These are phyloP conservation scores for Arthromyces matolae DNA, from an alignment of 768 basidiomycete species.

Conservation along the genomic window DNA sequence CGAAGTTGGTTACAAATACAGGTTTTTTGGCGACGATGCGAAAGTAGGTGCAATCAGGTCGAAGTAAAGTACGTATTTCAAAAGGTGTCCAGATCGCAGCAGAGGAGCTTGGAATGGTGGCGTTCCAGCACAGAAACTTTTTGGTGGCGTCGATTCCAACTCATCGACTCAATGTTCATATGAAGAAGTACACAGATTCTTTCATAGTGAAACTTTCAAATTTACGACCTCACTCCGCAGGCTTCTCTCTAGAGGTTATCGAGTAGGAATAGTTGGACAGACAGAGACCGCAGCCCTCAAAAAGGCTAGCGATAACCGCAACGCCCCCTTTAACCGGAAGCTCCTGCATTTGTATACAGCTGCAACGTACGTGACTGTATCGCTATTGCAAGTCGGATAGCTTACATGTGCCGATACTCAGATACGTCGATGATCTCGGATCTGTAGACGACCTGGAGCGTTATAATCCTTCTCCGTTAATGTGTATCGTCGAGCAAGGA, in stretches of 20 bases:
- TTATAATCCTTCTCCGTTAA: constrained; percentile 56
- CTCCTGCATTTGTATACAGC: constrained; percentile 81
- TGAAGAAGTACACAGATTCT: constrained; percentile 57
- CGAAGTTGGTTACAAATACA: constrained; percentile 82
- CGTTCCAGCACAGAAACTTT: constrained; percentile 70
- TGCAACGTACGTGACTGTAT: constrained; percentile 61
- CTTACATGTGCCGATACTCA: constrained; percentile 25
- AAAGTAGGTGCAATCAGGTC: constrained; percentile 46
- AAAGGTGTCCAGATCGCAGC: constrained; percentile 69
- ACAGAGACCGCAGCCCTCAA: constrained; percentile 88
- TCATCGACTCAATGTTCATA: constrained; percentile 62
- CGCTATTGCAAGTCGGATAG: constrained; percentile 2
- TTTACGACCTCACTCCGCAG: constrained; percentile 25
- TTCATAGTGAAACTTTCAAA: neutral
- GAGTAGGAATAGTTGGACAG: constrained; percentile 82
- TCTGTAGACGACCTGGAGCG: constrained; percentile 60
- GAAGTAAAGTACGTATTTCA: too few species aligned
- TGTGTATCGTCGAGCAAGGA: constrained; percentile 72
- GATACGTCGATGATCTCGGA: constrained; percentile 79
- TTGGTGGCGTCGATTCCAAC: constrained; percentile 71
- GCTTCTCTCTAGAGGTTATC: constrained; percentile 72
- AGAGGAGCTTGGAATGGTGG: constrained; percentile 75
- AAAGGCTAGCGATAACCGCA: constrained; percentile 73
- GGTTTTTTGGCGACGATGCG: constrained; percentile 83
- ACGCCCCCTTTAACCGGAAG: constrained; percentile 67